phyloP scores from a whole-genome alignment of 495 filamentous ascomycete species.

The Usnea hakonensis region DNA sequence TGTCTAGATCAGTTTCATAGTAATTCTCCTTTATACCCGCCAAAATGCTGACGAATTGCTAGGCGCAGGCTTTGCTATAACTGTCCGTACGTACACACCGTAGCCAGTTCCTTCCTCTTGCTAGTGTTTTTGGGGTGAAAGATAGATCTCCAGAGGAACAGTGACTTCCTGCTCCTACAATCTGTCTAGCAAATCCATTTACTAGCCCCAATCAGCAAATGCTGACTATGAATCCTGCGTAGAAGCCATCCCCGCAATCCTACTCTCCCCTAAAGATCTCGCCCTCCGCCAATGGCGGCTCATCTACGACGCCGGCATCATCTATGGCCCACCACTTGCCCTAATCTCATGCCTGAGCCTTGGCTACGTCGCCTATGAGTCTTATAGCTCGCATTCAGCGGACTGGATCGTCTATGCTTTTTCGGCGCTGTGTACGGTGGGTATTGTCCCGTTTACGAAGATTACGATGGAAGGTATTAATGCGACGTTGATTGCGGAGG shows the following conservation, averaged over 20 bases:
- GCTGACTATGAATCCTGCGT: too few species aligned
- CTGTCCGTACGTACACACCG: too few species aligned
- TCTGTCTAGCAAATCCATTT: too few species aligned
- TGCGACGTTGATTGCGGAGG: not conserved
- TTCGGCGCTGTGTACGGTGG: not conserved
- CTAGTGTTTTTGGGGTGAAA: too few species aligned
- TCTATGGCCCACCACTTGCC: not conserved
- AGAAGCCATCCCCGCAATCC: not conserved
- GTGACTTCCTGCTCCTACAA: too few species aligned
- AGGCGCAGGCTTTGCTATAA: not conserved
- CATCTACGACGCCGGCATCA: not conserved
- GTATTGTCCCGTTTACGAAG: not conserved
- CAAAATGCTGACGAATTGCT: not conserved
- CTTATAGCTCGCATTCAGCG: not conserved
- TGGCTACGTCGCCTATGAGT: not conserved
- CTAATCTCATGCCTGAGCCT: not conserved
- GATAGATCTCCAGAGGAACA: too few species aligned
- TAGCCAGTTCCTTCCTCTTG: too few species aligned
- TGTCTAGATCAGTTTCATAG: not conserved
- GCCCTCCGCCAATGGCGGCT: not conserved
- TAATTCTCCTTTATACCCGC: too few species aligned
- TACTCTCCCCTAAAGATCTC: not conserved
- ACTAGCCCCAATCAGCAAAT: too few species aligned
- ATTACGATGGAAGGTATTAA: not conserved
- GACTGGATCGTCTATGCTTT: not conserved